These are phyloP conservation scores for Volvariella volvacea DNA, from an alignment of 1,284 basidiomycete species.

Conservation along the genomic window DNA sequence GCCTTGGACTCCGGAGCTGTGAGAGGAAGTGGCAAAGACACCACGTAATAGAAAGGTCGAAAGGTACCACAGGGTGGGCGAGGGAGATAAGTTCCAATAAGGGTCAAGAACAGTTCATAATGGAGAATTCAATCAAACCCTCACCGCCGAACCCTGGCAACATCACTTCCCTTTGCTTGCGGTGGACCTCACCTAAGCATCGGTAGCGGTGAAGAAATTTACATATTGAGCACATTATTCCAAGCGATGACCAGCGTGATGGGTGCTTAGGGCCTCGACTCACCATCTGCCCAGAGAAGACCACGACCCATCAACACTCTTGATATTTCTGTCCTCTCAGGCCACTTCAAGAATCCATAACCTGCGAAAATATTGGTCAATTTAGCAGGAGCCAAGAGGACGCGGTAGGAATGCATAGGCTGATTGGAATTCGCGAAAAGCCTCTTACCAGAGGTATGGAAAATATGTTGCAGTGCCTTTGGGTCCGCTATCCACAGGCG, in stretches of 20 bases:
- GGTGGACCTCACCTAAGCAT: slow-evolving; percentile 20
- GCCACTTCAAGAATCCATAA: slow-evolving; percentile 38
- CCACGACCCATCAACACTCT: slow-evolving; percentile 36
- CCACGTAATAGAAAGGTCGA: slow-evolving; percentile 4
- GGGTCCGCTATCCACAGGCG: slow-evolving; percentile 38
- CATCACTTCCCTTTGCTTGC: slow-evolving; percentile 27
- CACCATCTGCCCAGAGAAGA: slow-evolving; percentile 32
- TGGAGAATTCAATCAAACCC: slow-evolving; percentile 9
- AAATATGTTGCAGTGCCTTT: slow-evolving; percentile 40
- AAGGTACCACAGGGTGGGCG: neutral
- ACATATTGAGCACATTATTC: too few species aligned
- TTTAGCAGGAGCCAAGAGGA: too few species aligned
- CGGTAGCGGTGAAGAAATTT: too few species aligned
- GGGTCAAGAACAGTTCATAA: slow-evolving; percentile 4
- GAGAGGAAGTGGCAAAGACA: neutral
- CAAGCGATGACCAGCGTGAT: neutral
- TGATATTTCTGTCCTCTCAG: slow-evolving; percentile 35
- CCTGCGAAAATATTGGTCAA: slow-evolving; percentile 21
- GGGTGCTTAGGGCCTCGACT: too few species aligned
- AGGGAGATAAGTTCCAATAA: slow-evolving; percentile 1
- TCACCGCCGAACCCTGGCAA: slow-evolving; percentile 26
- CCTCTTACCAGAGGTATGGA: slow-evolving; percentile 33
- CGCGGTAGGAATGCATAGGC: slow-evolving; percentile 2
- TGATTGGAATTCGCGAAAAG: too few species aligned
- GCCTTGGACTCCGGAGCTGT: slow-evolving; percentile 39